Conservation (phyloP, 2,329 filamentous ascomycete genomes). For the Alternaria ethzedia region DNA sequence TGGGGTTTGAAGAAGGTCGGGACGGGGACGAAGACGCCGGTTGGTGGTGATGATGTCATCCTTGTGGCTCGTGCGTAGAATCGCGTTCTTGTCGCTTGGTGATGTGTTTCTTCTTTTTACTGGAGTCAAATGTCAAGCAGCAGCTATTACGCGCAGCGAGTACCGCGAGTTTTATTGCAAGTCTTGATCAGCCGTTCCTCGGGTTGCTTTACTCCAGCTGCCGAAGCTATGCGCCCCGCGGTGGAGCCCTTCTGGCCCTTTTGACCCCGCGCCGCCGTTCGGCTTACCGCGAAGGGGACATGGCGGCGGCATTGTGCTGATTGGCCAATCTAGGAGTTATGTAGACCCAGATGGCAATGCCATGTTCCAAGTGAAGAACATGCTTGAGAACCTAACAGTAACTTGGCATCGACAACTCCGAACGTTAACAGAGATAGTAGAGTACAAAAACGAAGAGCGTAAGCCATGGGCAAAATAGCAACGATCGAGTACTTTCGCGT, state of each 20-base stretch:
- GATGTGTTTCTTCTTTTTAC: neutral
- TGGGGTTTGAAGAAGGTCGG: constrained; percentile 68
- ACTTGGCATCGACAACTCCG: no score
- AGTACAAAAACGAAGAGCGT: neutral
- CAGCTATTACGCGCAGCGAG: neutral
- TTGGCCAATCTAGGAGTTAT: neutral
- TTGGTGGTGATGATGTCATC: constrained; percentile 42
- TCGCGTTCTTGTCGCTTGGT: neutral
- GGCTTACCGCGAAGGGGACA: constrained; percentile 19
- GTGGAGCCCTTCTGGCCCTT: constrained; percentile 18
- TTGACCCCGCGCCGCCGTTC: constrained; percentile 38
- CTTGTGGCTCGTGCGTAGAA: constrained; percentile 14
- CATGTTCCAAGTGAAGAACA: neutral
- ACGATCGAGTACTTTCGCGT: constrained; percentile 76
- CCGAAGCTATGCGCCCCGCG: constrained; percentile 34
- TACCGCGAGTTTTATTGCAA: constrained; percentile 1
- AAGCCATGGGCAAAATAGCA: constrained; percentile 66
- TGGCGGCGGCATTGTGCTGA: neutral
- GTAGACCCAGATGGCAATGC: neutral
- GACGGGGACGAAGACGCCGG: constrained; percentile 52
- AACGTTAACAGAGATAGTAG: neutral
- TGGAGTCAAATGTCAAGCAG: neutral
- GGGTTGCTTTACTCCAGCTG: constrained; percentile 29
- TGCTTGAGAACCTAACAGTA: neutral
- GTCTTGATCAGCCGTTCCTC: constrained; percentile 24